A percentile compares a stretch with the other conserved stretches of the same genome.
phyloP scores from a whole-genome alignment of 805 yeast species.

The Kodamaea restingae region DNA sequence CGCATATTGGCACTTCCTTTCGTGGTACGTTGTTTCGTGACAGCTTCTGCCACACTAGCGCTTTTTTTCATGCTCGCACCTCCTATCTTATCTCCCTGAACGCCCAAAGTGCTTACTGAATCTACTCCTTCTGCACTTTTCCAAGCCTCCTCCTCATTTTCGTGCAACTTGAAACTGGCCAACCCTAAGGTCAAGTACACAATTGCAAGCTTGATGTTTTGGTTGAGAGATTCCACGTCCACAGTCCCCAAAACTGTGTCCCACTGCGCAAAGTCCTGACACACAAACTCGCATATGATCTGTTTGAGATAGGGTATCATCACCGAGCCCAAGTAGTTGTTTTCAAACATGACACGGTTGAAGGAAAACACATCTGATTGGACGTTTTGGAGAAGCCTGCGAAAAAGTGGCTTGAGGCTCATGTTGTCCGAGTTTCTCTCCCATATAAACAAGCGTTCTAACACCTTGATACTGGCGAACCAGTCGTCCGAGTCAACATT shows the following conservation, averaged over 20 bases:
- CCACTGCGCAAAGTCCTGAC: constrained; percentile 16
- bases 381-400: constrained; percentile 17
- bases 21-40: too few species aligned
- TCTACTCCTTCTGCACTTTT: too few species aligned
- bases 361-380: constrained; percentile 22
- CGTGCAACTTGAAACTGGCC: constrained; percentile 15
- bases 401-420: constrained; percentile 20
- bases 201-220: constrained; percentile 21
- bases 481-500: constrained; percentile 41
- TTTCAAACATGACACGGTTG: constrained; percentile 18
- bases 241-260: constrained; percentile 4
- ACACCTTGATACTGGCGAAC: constrained; percentile 22
- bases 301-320: constrained; percentile 29
- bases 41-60: too few species aligned
- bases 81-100: too few species aligned
- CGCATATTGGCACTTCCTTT: too few species aligned
- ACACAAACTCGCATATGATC: constrained; percentile 28
- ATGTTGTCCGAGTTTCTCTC: constrained; percentile 10
- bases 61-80: too few species aligned
- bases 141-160: too few species aligned
- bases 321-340: constrained; percentile 26
- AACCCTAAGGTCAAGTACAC: constrained; percentile 24
- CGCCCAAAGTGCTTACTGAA: too few species aligned
- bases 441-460: constrained; percentile 15
- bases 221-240: constrained; percentile 5